Conservation (phyloP, 2,329 filamentous ascomycete species). For the Aspergillus nomiae region DNA sequence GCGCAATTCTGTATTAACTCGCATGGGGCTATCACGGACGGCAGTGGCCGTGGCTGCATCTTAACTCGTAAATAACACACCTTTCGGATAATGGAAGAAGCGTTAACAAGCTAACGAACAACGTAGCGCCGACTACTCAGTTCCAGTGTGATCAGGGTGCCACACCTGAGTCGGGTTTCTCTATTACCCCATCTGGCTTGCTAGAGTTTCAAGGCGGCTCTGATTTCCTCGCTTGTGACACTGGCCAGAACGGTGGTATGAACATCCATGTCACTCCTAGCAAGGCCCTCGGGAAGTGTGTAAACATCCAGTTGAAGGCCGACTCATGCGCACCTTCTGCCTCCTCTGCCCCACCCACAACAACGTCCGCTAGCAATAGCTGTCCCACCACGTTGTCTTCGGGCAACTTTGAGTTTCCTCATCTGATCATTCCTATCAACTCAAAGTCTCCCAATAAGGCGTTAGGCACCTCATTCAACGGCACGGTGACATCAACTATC, state of each 20-base stretch:
- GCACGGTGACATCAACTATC: background rate
- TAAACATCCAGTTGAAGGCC: background rate
- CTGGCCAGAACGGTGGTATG: background rate
- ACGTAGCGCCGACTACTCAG: background rate
- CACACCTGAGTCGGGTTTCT: background rate
- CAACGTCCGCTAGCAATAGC: background rate
- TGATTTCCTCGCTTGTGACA: background rate
- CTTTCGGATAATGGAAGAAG: background rate
- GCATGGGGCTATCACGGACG: background rate
- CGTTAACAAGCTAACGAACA: background rate
- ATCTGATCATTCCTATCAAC: background rate
- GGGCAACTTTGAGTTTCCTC: background rate
- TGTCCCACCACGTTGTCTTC: background rate
- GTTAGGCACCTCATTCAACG: background rate
- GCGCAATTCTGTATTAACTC: background rate
- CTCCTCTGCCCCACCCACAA: background rate
- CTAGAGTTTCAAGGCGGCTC: background rate
- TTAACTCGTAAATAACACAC: background rate
- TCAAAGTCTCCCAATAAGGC: background rate
- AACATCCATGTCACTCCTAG: background rate
- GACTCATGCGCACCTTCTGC: background rate
- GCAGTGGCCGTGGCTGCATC: background rate
- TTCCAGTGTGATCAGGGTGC: background rate
- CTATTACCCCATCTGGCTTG: background rate
- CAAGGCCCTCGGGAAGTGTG: background rate